A percentile compares a stretch with the other conserved stretches of the same genome.
Conservation (phyloP, 75 land plant species). For the Selaginella tamariscina region DNA sequence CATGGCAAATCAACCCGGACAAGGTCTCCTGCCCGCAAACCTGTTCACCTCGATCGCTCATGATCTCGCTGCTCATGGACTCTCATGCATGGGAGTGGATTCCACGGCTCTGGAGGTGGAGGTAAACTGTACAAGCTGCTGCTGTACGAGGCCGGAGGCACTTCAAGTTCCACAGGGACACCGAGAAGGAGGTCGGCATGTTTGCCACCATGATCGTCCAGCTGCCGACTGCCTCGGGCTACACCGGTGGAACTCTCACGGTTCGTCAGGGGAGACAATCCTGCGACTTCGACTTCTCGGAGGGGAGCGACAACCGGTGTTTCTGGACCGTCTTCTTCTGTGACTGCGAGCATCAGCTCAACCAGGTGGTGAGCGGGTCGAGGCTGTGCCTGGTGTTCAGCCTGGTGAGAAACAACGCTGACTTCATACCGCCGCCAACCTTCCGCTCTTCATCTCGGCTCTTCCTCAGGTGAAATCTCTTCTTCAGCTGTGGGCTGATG, state of each 20-base stretch:
- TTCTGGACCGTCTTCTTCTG: neutral
- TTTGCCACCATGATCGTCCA: conserved; percentile 12
- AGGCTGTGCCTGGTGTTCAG: conserved; percentile 11
- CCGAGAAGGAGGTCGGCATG: conserved; percentile 15
- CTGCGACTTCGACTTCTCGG: conserved; percentile 6
- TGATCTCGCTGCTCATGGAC: no score
- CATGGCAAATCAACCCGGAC: no score
- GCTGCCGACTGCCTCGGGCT: neutral
- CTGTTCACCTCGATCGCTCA: no score
- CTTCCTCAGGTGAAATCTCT: neutral
- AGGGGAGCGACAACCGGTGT: neutral
- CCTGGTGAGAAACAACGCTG: neutral
- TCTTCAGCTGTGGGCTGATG: neutral
- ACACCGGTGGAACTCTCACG: conserved; percentile 1
- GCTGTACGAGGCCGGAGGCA: no score
- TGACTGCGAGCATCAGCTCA: conserved; percentile 14
- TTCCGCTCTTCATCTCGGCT: neutral
- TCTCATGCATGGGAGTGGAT: no score
- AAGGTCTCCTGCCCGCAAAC: no score
- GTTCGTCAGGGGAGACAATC: neutral
- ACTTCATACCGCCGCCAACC: no score
- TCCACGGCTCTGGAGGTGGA: no score
- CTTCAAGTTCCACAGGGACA: no score
- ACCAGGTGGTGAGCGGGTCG: neutral
- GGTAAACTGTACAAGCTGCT: no score